Conservation (phyloP, 2,329 filamentous ascomycete species). For the Trichocomaceae sp. region DNA sequence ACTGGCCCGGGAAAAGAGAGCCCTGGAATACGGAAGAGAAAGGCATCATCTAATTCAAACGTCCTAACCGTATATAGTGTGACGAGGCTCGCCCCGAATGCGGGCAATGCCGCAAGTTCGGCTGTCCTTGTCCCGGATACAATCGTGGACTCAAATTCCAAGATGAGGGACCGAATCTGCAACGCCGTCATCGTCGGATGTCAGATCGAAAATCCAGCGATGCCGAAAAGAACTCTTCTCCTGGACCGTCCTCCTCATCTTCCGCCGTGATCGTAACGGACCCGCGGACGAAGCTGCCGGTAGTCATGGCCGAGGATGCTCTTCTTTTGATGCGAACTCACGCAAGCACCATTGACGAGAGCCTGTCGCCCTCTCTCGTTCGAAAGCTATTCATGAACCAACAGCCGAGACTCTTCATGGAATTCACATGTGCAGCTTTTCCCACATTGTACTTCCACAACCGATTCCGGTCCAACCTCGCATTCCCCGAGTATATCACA, state of each 20-base stretch:
- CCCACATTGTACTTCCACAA: constrained; percentile 26
- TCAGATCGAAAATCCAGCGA: constrained; percentile 7
- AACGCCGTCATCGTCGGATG: constrained; percentile 18
- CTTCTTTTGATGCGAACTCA: constrained; percentile 11
- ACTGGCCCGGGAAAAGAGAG: neutral
- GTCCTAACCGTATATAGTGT: constrained; percentile 17
- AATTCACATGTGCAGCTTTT: constrained; percentile 23
- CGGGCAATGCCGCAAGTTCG: constrained; percentile 25
- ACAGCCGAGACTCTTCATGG: constrained; percentile 23
- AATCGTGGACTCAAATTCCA: constrained; percentile 23
- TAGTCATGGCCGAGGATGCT: constrained; percentile 12
- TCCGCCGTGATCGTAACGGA: neutral
- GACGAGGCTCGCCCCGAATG: constrained; percentile 25
- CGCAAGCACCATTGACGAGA: constrained; percentile 18
- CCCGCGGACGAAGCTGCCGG: neutral
- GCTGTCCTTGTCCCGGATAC: constrained; percentile 23
- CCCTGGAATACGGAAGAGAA: neutral
- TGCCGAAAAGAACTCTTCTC: neutral
- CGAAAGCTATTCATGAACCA: constrained; percentile 21
- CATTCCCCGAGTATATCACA: constrained; percentile 25
- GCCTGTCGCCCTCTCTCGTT: constrained; percentile 23
- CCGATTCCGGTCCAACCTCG: constrained; percentile 22
- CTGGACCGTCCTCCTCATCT: constrained; percentile 1
- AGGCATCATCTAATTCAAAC: neutral
- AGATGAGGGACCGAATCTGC: constrained; percentile 26